Conservation (phyloP, 2,329 filamentous ascomycete genomes). For the Aureobasidium sp. region DNA sequence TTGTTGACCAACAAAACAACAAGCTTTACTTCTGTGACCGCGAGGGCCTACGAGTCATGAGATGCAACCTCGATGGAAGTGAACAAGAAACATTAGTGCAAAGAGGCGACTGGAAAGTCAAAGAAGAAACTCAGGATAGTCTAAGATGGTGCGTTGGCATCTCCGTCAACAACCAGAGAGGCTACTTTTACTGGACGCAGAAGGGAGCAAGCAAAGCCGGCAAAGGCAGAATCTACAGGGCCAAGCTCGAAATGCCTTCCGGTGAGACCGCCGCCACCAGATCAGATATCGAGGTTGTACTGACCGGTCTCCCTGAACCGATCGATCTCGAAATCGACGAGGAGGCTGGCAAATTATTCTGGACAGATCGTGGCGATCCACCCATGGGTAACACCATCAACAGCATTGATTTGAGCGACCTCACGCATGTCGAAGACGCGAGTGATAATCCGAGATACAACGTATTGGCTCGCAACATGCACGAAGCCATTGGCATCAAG, state of each 20-base stretch:
- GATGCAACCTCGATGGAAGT: slow-evolving; percentile 32
- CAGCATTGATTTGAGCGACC: slow-evolving; percentile 9
- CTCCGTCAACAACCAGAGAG: slow-evolving; percentile 35
- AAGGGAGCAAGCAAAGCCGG: slow-evolving; percentile 46
- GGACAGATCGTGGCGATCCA: slow-evolving; percentile 54
- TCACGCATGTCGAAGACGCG: neutral
- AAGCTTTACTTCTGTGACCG: slow-evolving; percentile 40
- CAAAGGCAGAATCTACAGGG: slow-evolving; percentile 48
- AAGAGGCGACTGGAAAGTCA: slow-evolving; percentile 34
- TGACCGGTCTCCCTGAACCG: slow-evolving; percentile 46
- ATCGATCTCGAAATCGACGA: slow-evolving; percentile 53
- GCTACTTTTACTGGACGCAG: slow-evolving; percentile 54
- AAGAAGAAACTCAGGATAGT: neutral
- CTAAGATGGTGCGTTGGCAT: slow-evolving; percentile 53
- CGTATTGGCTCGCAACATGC: slow-evolving; percentile 30
- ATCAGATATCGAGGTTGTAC: slow-evolving; percentile 38
- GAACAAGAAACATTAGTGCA: slow-evolving; percentile 35
- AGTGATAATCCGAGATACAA: neutral
- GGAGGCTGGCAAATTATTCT: slow-evolving; percentile 43
- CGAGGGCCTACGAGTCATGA: slow-evolving; percentile 35
- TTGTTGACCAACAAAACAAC: slow-evolving; percentile 23
- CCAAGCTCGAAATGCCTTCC: slow-evolving; percentile 36
- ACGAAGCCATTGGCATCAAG: slow-evolving; percentile 44
- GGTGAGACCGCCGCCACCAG: slow-evolving; percentile 31
- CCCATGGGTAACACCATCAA: slow-evolving; percentile 51